Evolutionary conservation across 1,139 yeast species (phyloP).

Genomic region (Debaryomycetaceae sp.): DNA sequence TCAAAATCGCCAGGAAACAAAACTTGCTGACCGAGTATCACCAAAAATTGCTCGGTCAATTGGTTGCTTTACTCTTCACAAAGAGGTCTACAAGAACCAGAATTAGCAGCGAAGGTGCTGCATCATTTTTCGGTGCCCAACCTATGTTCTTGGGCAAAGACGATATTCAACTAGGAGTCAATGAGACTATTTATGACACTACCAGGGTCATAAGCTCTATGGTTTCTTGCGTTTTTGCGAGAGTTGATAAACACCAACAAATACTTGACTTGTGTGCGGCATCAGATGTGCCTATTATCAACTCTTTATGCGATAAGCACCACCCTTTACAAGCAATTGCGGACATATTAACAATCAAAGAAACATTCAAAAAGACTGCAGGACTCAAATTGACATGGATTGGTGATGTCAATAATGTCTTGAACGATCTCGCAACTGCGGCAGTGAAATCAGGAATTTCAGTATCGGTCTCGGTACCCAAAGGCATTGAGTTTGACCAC

Average conservation of each 20-base stretch:
- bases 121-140: constrained; percentile 88
- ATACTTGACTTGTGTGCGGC: constrained; percentile 71
- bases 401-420: constrained; percentile 94
- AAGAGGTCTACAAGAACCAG: constrained; percentile 95
- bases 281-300: constrained; percentile 86
- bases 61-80: constrained; percentile 78
- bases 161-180: constrained; percentile 93
- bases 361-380: constrained; percentile 56
- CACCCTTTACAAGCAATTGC: constrained; percentile 97
- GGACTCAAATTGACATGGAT: constrained; percentile 89
- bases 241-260: constrained; percentile 83
- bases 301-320: constrained; percentile 86
- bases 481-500: constrained; percentile 60
- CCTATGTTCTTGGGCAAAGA: constrained; percentile 96
- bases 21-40: constrained; percentile 45
- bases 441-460: constrained; percentile 80
- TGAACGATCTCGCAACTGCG: constrained; percentile 91
- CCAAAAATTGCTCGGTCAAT: constrained; percentile 68
- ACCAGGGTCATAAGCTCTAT: constrained; percentile 87
- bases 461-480: constrained; percentile 82
- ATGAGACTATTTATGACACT: constrained; percentile 86
- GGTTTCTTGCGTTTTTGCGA: constrained; percentile 95
- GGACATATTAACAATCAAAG: constrained; percentile 82
- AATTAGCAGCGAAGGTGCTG: constrained; percentile 92
- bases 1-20: constrained; percentile 58